These are phyloP conservation scores for Gaertneriomyces sp. DNA, from an alignment of 192 early-diverging fungal genomes.

Conservation along the genomic window DNA sequence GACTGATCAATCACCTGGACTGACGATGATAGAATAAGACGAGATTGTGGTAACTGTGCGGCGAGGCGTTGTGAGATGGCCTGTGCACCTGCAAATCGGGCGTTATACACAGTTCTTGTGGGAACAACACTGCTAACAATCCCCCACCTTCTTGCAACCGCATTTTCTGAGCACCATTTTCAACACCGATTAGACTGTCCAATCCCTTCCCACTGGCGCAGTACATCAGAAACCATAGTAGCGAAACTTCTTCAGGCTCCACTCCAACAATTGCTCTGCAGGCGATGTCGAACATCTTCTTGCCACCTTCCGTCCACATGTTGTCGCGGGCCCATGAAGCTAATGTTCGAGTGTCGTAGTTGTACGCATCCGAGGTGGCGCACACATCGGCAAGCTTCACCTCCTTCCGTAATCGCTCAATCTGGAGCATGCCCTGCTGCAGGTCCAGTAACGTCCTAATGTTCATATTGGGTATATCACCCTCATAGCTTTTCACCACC, in stretches of 20 bases:
- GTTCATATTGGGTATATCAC: slow-evolving; percentile 5
- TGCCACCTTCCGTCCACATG: slow-evolving; percentile 2
- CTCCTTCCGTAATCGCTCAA: not conserved
- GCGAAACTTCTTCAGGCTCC: slow-evolving; percentile 4
- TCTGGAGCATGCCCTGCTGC: not conserved
- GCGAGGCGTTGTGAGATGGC: not conserved
- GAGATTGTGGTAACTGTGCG: not conserved
- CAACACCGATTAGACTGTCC: not conserved
- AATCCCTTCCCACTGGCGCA: slow-evolving; percentile 1
- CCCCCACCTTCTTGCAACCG: not conserved
- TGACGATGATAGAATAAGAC: not conserved
- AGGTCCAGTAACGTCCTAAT: slow-evolving; percentile 6
- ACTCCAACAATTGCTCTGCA: slow-evolving; percentile 1
- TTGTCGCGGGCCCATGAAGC: slow-evolving; percentile 5
- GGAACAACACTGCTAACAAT: too few relatives aligned
- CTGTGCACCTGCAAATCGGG: not conserved
- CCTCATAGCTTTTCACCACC: not conserved
- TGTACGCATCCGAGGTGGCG: not conserved
- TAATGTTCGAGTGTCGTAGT: not conserved
- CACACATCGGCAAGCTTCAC: slow-evolving; percentile 1
- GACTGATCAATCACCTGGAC: slow-evolving; percentile 4
- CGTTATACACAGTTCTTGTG: too few relatives aligned
- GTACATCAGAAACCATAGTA: slow-evolving; percentile 9
- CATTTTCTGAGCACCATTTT: slow-evolving; percentile 2
- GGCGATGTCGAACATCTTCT: slow-evolving; percentile 12